Percentiles rank a stretch among this genome's conserved stretches.
phyloP scores from a whole-genome alignment of 1,139 yeast species.

The Yamadazyma dendronema region DNA sequence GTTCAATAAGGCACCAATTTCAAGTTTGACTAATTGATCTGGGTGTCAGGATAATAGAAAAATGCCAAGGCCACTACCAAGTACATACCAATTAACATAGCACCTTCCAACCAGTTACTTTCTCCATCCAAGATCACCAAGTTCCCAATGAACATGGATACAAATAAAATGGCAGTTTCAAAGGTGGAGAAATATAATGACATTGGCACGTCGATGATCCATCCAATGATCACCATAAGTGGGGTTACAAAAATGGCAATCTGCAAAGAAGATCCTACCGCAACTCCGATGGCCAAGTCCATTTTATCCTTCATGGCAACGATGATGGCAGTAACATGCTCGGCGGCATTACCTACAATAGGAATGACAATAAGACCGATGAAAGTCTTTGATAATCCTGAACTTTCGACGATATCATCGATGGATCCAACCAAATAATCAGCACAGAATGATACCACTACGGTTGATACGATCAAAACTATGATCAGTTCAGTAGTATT shows the following conservation, averaged over 20 bases:
- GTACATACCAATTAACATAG: slow-evolving; percentile 84
- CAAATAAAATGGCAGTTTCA: slow-evolving; percentile 88
- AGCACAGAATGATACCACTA: slow-evolving; percentile 88
- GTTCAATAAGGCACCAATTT: not conserved
- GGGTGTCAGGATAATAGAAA: slow-evolving; percentile 66
- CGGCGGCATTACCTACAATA: slow-evolving; percentile 98
- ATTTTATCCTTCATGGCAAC: slow-evolving; percentile 96
- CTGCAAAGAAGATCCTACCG: slow-evolving; percentile 95
- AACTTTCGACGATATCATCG: slow-evolving; percentile 77
- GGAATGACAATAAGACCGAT: slow-evolving; percentile 93
- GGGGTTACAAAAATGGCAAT: slow-evolving; percentile 95
- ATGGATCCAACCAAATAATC: slow-evolving; percentile 92
- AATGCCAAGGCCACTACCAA: slow-evolving; percentile 85
- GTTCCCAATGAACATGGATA: slow-evolving; percentile 83
- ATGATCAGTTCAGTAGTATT: slow-evolving; percentile 40
- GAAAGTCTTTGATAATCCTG: slow-evolving; percentile 91
- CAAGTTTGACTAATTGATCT: slow-evolving; percentile 6
- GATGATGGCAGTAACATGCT: slow-evolving; percentile 92
- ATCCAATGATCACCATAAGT: slow-evolving; percentile 87
- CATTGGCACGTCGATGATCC: slow-evolving; percentile 92
- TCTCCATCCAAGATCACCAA: slow-evolving; percentile 90
- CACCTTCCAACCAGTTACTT: slow-evolving; percentile 96
- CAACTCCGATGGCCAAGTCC: slow-evolving; percentile 97
- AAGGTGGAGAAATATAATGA: slow-evolving; percentile 86
- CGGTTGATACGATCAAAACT: slow-evolving; percentile 61